Base-by-base conservation (phyloP, 768 basidiomycete genomes). In the Cantharellus anzutake region DNA sequence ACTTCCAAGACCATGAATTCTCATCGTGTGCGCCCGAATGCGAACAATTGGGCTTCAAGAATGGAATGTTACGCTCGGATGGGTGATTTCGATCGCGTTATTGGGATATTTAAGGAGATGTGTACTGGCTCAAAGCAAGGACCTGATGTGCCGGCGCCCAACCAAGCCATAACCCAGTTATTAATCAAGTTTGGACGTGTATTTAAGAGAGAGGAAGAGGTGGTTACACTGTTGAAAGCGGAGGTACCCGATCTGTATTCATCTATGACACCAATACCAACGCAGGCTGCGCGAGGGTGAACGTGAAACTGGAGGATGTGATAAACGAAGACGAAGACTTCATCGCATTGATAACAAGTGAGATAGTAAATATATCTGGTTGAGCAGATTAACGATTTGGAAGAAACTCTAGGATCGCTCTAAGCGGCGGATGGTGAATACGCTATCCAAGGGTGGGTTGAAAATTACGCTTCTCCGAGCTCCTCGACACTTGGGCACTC, bases 401-500 rank as follows among this genome's bases (percentile, higher is more conserved):
- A 48, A 48, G 29, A 29, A 29, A 29, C 20, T 29, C 20, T 29
- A 1, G 20, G 20, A 29, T 29, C 20, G 20, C 20, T 29, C 20
- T 29, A 29, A 29, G 20, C 20, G 20, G 20, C 20, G 20, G 20
- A 29, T 29, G 20, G 20, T 29, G 20, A 29, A 29, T 29, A 29
- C 20, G 20, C 20, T 29, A 29, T 29, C 20, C 20, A 29, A 29
- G 20, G 20, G n/a, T n/a, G 20, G 20, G 20, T 29, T 29, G 20
- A 1, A 39, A 42, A 39, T 57, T 57, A 42, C 5, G 34, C 14
- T 34, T 56, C 50, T 34, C 60, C 80, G 50, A 81, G 68, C 66
- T 91, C 88, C 71, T 90, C 86, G 51, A 91, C 88, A 2, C 86
- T 77, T 20, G 86, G 84, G 64, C 88, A 91, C 67, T 88, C 84